phyloP scores from a whole-genome alignment of 2,329 filamentous ascomycete species.

The Ceratocystis lukuohia region DNA sequence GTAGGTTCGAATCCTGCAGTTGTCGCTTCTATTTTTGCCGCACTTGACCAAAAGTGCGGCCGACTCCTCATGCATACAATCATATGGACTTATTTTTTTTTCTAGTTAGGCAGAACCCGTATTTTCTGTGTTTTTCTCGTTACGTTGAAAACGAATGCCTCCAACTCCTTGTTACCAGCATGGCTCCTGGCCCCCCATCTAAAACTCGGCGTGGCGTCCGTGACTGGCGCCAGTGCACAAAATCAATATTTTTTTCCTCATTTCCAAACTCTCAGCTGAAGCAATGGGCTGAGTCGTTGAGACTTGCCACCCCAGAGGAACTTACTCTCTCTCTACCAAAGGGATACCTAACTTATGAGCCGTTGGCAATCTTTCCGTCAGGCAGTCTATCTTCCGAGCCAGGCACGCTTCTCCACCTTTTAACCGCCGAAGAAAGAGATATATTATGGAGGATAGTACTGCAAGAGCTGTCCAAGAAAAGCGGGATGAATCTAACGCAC shows the following conservation, averaged over 20 bases:
- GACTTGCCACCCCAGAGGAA: neutral
- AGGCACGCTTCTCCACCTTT: conserved; percentile 31
- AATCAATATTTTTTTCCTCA: conserved; percentile 4
- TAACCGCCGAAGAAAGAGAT: conserved; percentile 22
- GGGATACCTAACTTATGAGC: conserved; percentile 46
- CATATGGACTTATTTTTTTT: neutral
- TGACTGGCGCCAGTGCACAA: conserved; percentile 14
- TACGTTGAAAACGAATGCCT: neutral
- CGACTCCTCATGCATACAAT: neutral
- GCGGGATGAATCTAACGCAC: conserved; percentile 36
- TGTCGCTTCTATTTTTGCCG: conserved; percentile 5
- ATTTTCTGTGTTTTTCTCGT: neutral
- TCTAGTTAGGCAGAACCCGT: neutral
- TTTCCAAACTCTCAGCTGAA: conserved; percentile 6
- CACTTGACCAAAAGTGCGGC: neutral
- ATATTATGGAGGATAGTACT: conserved; percentile 40
- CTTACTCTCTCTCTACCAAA: conserved; percentile 12
- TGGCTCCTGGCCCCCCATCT: neutral
- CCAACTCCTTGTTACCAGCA: neutral
- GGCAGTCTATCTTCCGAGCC: conserved; percentile 38
- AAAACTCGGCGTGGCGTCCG: conserved; percentile 15
- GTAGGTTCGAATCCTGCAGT: conserved; percentile 18
- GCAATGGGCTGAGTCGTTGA: conserved; percentile 2
- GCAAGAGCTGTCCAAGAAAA: conserved; percentile 31
- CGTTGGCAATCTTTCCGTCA: conserved; percentile 46